Conservation (phyloP, 176 grass and related monocot species). For the Calamus simplicifolius region DNA sequence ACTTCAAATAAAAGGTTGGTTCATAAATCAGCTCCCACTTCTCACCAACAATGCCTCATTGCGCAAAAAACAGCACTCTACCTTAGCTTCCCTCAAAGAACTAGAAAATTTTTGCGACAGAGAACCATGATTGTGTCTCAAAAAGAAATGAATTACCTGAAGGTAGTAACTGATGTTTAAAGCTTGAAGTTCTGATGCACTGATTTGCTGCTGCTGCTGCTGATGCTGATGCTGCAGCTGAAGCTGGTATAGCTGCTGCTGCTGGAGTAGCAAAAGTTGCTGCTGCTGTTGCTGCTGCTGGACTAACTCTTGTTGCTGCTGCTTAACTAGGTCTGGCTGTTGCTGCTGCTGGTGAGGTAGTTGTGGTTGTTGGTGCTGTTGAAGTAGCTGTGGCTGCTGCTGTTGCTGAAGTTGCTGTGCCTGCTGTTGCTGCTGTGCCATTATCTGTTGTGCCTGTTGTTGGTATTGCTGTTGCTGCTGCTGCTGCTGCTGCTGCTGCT, state of each 20-base stretch:
- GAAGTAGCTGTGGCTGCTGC: constrained; percentile 20
- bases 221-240: constrained; percentile 48
- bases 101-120: neutral
- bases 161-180: constrained; percentile 18
- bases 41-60: too few species aligned
- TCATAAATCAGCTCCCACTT: too few species aligned
- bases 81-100: neutral
- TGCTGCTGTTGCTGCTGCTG: constrained; percentile 10
- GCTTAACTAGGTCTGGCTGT: constrained; percentile 22
- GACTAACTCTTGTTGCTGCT: constrained; percentile 3
- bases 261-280: constrained; percentile 37
- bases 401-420: constrained; percentile 22
- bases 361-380: constrained; percentile 4
- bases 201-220: constrained; percentile 29
- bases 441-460: constrained; percentile 14
- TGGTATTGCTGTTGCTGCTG: too few species aligned
- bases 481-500: too few species aligned
- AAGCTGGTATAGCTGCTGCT: constrained; percentile 41
- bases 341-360: constrained; percentile 20
- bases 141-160: constrained; percentile 30
- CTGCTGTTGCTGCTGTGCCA: constrained; percentile 7
- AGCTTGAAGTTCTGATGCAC: constrained; percentile 33
- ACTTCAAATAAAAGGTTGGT: too few species aligned
- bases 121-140: neutral
- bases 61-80: neutral